phyloP scores from a whole-genome alignment of 768 basidiomycete genomes.

The Amanita exitialis region DNA sequence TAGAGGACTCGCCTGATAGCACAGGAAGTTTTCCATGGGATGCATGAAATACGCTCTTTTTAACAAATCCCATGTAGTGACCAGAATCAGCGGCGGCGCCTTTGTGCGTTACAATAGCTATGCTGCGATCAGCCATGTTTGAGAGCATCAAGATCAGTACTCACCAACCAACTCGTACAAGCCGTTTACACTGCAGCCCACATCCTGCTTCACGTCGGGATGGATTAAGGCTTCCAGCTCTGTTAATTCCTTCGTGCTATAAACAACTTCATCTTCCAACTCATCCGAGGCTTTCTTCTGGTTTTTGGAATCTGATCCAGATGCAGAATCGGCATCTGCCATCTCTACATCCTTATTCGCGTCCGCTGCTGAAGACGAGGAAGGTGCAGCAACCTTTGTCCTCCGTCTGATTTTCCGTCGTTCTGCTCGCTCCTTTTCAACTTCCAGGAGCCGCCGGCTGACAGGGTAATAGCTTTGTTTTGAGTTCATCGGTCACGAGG shows the following conservation, averaged over 20 bases:
- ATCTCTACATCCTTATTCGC: slow-evolving; percentile 13
- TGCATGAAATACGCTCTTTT: slow-evolving; percentile 61
- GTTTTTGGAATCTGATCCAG: slow-evolving; percentile 14
- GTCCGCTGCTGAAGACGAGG: slow-evolving; percentile 14
- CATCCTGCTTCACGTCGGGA: slow-evolving; percentile 51
- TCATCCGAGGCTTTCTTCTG: slow-evolving; percentile 29
- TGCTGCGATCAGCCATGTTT: slow-evolving; percentile 6
- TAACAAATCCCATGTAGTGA: slow-evolving; percentile 91
- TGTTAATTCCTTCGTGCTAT: slow-evolving; percentile 52
- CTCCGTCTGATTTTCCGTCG: slow-evolving; percentile 73
- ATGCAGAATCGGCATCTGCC: slow-evolving; percentile 11
- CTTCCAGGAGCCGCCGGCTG: slow-evolving; percentile 60
- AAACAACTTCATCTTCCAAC: slow-evolving; percentile 55
- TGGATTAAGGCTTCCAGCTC: slow-evolving; percentile 60
- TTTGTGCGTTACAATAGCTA: slow-evolving; percentile 95
- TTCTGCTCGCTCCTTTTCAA: slow-evolving; percentile 79
- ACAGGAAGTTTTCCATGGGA: slow-evolving; percentile 16
- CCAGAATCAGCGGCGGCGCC: slow-evolving; percentile 91
- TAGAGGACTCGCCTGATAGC: slow-evolving; percentile 8
- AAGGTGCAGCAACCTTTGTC: slow-evolving; percentile 40
- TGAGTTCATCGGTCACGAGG: slow-evolving; percentile 71
- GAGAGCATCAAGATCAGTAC: slow-evolving; percentile 17
- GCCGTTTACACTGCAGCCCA: slow-evolving; percentile 69
- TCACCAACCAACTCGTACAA: slow-evolving; percentile 87
- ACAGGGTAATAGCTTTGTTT: slow-evolving; percentile 61